A percentile compares a stretch with the other conserved stretches of the same genome.
Evolutionary conservation across 306 rosid genomes (phyloP).

Genomic region (Neltuma alba): DNA sequence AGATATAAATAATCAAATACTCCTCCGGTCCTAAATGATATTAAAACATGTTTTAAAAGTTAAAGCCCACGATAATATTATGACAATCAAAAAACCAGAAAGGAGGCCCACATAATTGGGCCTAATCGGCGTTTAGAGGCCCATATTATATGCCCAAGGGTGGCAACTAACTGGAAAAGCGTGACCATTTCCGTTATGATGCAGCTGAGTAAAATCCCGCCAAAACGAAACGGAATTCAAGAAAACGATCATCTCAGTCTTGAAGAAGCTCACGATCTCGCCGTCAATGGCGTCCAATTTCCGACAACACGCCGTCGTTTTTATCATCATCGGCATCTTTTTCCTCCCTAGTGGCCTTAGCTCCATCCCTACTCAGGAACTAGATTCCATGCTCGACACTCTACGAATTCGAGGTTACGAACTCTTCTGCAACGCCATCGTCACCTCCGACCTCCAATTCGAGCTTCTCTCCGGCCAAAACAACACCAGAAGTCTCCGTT

Average conservation of each 20-base stretch:
- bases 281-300: conserved; percentile 25
- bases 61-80: neutral
- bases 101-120: neutral
- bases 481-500: neutral
- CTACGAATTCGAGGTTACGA: conserved; percentile 60
- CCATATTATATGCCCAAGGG: neutral
- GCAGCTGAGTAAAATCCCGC: conserved; percentile 20
- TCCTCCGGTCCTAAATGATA: no score
- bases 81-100: no score
- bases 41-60: no score
- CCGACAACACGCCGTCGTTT: neutral
- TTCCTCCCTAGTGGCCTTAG: neutral
- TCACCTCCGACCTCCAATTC: conserved; percentile 63
- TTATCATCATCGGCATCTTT: neutral
- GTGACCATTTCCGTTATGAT: neutral
- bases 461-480: conserved; percentile 29
- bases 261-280: conserved; percentile 1
- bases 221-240: conserved; percentile 4
- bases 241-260: conserved; percentile 12
- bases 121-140: neutral
- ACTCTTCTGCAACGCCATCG: conserved; percentile 70
- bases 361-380: conserved; percentile 44
- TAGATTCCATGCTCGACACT: conserved; percentile 51
- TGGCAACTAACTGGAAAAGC: neutral
- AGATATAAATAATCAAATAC: neutral